These are phyloP conservation scores for Coemansia umbellata DNA, from an alignment of 192 early-diverging fungal species.

Conservation along the genomic window DNA sequence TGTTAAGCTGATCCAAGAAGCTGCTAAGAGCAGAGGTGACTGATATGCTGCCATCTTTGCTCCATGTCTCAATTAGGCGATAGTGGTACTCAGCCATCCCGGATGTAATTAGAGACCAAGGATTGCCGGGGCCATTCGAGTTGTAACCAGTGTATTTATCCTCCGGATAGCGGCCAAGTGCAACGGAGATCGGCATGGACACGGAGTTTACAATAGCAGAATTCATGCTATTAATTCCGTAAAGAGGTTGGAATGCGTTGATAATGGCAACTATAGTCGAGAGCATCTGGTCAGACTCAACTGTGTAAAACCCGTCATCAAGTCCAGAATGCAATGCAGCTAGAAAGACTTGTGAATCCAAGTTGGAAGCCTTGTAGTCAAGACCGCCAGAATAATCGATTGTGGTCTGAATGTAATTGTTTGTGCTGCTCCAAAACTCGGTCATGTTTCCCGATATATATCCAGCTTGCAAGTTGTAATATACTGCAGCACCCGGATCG, in stretches of 20 bases:
- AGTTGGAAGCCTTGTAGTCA: neutral
- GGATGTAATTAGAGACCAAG: neutral
- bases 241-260: neutral
- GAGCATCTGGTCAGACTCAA: neutral
- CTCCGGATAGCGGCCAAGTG: conserved; percentile 1
- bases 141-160: neutral
- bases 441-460: conserved; percentile 5
- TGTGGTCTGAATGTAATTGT: neutral
- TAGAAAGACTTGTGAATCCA: neutral
- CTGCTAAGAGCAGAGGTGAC: neutral
- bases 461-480: neutral
- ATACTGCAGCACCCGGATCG: neutral
- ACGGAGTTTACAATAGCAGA: neutral
- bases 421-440: neutral
- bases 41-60: neutral
- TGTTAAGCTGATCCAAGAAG: neutral
- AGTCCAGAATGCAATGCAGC: neutral
- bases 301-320: neutral
- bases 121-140: neutral
- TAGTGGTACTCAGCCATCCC: conserved; percentile 2
- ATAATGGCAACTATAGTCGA: neutral
- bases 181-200: neutral
- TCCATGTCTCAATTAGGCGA: neutral
- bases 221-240: neutral
- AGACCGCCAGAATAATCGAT: neutral